Evolutionary conservation across 2,329 filamentous ascomycete genomes (phyloP).

Genomic region (Incumbomyces delicatus): DNA sequence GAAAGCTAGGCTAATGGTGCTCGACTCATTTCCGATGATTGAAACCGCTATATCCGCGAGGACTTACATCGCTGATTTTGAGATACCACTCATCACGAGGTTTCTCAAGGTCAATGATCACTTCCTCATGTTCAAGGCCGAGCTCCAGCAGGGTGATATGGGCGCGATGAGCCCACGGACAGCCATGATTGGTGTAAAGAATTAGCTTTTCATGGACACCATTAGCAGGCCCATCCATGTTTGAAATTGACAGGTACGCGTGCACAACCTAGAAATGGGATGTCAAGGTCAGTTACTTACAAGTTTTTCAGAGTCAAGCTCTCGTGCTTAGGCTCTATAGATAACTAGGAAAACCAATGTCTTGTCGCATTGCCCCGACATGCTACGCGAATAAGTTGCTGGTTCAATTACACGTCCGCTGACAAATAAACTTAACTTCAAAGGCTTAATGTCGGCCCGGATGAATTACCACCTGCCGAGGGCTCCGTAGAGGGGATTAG

Average conservation of each 20-base stretch:
- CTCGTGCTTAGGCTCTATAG: no score
- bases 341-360: no score
- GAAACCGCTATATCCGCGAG: background rate
- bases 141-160: slow-evolving; percentile 63
- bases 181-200: slow-evolving; percentile 60
- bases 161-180: slow-evolving; percentile 66
- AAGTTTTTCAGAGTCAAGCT: no score
- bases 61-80: slow-evolving; percentile 56
- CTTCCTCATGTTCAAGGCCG: slow-evolving; percentile 56
- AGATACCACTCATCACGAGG: slow-evolving; percentile 68
- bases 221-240: slow-evolving; percentile 7
- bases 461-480: no score
- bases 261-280: background rate
- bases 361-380: no score
- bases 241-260: background rate
- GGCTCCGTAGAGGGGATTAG: no score
- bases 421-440: no score
- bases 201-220: slow-evolving; percentile 41
- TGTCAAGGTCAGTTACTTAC: no score
- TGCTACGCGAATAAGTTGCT: no score
- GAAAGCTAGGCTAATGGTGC: background rate
- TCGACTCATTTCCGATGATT: background rate
- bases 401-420: no score
- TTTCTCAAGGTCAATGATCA: slow-evolving; percentile 59
- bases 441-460: no score